Percentiles rank a stretch among this genome's conserved stretches.
phyloP scores from a whole-genome alignment of 1,139 yeast genomes.

The Zygoascus sp. region DNA sequence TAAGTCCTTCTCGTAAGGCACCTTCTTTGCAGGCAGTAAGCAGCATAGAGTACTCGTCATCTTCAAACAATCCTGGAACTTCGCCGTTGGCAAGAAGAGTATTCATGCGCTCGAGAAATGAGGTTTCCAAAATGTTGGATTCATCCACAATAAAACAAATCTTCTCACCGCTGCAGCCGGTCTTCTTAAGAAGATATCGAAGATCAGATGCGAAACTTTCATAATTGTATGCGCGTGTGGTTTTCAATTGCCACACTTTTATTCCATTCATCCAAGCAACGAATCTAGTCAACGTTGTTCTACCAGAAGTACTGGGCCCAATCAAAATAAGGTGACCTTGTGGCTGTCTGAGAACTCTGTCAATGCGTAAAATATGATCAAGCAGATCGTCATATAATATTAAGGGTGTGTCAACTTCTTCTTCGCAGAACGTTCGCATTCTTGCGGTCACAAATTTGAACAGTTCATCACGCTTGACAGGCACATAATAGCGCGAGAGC shows the following conservation, averaged over 20 bases:
- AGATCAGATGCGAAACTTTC: conserved; percentile 65
- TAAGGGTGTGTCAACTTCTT: conserved; percentile 56
- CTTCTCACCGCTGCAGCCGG: conserved; percentile 55
- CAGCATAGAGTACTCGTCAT: conserved; percentile 57
- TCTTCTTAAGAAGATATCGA: conserved; percentile 47
- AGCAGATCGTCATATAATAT: conserved; percentile 67
- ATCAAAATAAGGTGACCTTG: conserved; percentile 89
- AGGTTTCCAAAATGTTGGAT: conserved; percentile 66
- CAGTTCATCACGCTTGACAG: conserved; percentile 51
- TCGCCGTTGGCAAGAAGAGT: conserved; percentile 89
- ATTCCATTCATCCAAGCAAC: conserved; percentile 92
- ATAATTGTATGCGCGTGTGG: conserved; percentile 52
- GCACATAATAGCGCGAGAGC: conserved; percentile 60
- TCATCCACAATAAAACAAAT: conserved; percentile 79
- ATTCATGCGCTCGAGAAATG: conserved; percentile 88
- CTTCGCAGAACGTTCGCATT: conserved; percentile 65
- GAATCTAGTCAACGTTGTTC: conserved; percentile 67
- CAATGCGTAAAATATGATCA: conserved; percentile 73
- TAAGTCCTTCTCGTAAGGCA: conserved; percentile 55
- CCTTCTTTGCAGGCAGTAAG: conserved; percentile 57
- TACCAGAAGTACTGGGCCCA: conserved; percentile 86
- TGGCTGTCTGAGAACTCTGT: conserved; percentile 74
- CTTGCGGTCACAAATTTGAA: conserved; percentile 57
- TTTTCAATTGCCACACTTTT: conserved; percentile 54
- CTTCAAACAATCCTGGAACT: conserved; percentile 83